Conservation (phyloP, 768 basidiomycete genomes). For the Lyophyllum shimeji region DNA sequence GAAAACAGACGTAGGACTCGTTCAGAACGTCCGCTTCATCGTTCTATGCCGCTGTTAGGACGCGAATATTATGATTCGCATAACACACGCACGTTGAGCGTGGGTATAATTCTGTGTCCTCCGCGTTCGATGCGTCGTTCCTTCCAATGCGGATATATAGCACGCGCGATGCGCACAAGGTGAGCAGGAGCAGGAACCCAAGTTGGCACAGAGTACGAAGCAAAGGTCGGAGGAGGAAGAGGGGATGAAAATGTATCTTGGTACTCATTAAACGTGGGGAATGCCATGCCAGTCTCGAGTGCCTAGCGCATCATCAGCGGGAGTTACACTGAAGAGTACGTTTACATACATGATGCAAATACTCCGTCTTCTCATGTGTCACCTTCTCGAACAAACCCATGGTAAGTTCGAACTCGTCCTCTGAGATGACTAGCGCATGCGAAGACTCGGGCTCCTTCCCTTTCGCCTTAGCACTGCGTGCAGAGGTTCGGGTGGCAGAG, state of each 20-base stretch:
- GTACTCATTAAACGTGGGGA: slow-evolving; percentile 75
- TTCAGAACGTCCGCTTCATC: slow-evolving; percentile 91
- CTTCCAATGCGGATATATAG: slow-evolving; percentile 87
- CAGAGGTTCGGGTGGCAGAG: slow-evolving; percentile 48
- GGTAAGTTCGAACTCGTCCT: slow-evolving; percentile 92
- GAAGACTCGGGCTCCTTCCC: slow-evolving; percentile 77
- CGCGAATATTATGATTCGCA: background rate
- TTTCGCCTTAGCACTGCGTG: slow-evolving; percentile 74
- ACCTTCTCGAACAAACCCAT: slow-evolving; percentile 93
- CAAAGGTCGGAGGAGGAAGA: slow-evolving; percentile 62
- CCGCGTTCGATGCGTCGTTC: slow-evolving; percentile 76
- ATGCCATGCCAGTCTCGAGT: slow-evolving; percentile 64
- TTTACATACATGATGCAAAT: slow-evolving; percentile 83
- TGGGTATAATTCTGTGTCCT: slow-evolving; percentile 85
- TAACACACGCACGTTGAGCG: slow-evolving; percentile 68
- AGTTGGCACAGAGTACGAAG: slow-evolving; percentile 62
- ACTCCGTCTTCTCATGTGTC: slow-evolving; percentile 86
- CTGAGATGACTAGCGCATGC: slow-evolving; percentile 64
- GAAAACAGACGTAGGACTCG: slow-evolving; percentile 96
- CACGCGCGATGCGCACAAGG: slow-evolving; percentile 68
- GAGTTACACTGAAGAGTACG: background rate
- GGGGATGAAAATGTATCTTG: slow-evolving; percentile 65
- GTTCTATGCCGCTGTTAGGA: slow-evolving; percentile 41
- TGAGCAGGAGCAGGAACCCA: slow-evolving; percentile 66
- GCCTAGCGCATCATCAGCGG: slow-evolving; percentile 35